A percentile compares a stretch with the other conserved stretches of the same genome.
phyloP scores from a whole-genome alignment of 768 basidiomycete species.

The Melanogaster broomeanus region DNA sequence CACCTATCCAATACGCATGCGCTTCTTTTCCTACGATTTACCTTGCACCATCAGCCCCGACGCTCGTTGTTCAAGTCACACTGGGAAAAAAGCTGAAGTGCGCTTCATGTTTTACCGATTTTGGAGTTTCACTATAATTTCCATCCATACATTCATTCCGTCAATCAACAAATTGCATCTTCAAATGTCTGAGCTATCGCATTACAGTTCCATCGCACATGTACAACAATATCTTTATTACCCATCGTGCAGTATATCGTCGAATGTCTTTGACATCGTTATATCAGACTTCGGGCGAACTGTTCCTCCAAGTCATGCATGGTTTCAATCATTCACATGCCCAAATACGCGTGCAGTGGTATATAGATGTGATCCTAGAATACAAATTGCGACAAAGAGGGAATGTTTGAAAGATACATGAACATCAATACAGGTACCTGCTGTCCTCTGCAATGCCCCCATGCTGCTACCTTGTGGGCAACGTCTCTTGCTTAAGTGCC shows the following conservation, averaged over 20 bases:
- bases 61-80: conserved; percentile 19
- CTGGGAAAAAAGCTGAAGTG: conserved; percentile 27
- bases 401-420: conserved; percentile 7
- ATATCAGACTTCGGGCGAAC: conserved; percentile 1
- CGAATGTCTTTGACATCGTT: conserved; percentile 16
- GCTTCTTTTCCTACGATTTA: conserved; percentile 31
- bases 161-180: conserved; percentile 26
- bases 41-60: conserved; percentile 24
- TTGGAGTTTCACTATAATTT: conserved; percentile 26
- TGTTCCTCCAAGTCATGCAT: background rate
- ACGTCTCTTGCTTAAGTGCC: conserved; percentile 42
- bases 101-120: conserved; percentile 28
- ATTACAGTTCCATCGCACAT: conserved; percentile 25
- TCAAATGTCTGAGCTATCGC: conserved; percentile 19
- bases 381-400: conserved; percentile 19
- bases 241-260: conserved; percentile 30
- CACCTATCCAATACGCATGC: conserved; percentile 29
- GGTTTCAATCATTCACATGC: background rate
- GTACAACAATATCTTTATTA: conserved; percentile 16
- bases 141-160: conserved; percentile 18
- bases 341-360: conserved; percentile 8
- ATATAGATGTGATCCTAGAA: conserved; percentile 20
- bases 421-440: conserved; percentile 8
- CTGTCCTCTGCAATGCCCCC: background rate
- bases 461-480: conserved; percentile 21